A percentile compares a stretch with the other conserved stretches of the same genome.
phyloP scores from a whole-genome alignment of 2,329 filamentous ascomycete genomes.

The Venturia oleaginea region DNA sequence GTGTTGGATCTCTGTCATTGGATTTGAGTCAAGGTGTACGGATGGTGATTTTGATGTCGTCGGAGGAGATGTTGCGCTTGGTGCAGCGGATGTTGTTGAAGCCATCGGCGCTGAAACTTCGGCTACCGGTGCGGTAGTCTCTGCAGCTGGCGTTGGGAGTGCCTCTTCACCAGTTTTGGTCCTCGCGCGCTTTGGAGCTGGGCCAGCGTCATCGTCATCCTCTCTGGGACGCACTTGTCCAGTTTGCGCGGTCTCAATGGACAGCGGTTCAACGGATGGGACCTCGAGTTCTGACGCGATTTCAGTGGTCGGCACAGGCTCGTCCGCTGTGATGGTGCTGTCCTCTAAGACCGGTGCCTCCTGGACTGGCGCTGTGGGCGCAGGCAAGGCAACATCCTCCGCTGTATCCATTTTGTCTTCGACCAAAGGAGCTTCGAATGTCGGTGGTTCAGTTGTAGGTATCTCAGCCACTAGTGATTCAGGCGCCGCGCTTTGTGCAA shows the following conservation, averaged over 20 bases:
- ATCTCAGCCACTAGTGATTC: not conserved
- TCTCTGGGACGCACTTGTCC: conserved; percentile 35
- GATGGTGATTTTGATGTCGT: not conserved
- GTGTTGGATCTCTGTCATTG: conserved; percentile 51
- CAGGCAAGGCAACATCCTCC: not conserved
- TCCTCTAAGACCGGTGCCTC: not conserved
- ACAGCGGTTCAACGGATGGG: not conserved
- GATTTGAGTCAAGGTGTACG: conserved; percentile 24
- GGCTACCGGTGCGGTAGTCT: not conserved
- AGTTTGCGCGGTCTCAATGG: not conserved
- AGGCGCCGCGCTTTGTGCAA: not conserved
- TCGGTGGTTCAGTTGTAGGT: not conserved
- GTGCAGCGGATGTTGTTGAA: conserved; percentile 12
- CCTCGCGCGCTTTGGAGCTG: conserved; percentile 71
- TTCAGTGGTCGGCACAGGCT: not conserved
- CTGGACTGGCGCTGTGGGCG: not conserved
- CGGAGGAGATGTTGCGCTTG: conserved; percentile 1
- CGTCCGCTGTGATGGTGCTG: not conserved
- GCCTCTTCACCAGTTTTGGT: conserved; percentile 49
- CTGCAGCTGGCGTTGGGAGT: conserved; percentile 30
- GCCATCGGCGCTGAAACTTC: conserved; percentile 12
- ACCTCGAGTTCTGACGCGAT: not conserved
- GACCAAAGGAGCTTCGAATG: not conserved
- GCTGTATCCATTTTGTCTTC: conserved; percentile 10
- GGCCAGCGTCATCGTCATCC: conserved; percentile 47